These are phyloP conservation scores for Marasmius tenuissimus DNA, from an alignment of 1,284 basidiomycete species.

Conservation along the genomic window DNA sequence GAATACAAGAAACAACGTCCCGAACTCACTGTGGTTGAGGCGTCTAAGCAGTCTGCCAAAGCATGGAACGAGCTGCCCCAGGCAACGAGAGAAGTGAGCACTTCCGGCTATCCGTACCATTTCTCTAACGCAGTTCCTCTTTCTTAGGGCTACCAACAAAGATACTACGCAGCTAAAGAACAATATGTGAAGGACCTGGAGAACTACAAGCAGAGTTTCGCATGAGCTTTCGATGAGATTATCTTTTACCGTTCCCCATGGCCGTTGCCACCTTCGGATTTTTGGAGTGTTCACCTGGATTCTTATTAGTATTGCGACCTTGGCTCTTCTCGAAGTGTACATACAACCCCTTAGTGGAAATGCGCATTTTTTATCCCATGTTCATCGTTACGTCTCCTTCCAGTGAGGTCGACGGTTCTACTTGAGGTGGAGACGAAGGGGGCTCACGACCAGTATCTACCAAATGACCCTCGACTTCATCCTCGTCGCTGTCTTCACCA, in stretches of 20 bases:
- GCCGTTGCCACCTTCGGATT: no score
- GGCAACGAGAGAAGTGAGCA: neutral
- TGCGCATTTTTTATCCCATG: neutral
- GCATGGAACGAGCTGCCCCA: neutral
- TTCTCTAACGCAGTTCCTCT: neutral
- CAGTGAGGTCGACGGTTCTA: no score
- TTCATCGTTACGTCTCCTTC: neutral
- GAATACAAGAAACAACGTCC: neutral
- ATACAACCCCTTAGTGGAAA: neutral
- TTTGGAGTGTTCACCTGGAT: no score
- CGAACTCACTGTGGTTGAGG: neutral
- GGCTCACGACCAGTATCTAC: neutral
- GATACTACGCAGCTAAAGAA: neutral
- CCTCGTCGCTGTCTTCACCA: slow-evolving; percentile 1
- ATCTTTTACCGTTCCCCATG: no score
- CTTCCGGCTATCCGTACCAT: neutral
- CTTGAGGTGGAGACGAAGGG: neutral
- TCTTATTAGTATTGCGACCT: no score
- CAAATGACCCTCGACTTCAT: slow-evolving; percentile 3
- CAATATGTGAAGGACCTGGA: neutral
- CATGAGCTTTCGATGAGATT: neutral
- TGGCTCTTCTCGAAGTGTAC: neutral
- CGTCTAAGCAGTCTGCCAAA: neutral
- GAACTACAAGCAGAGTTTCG: neutral
- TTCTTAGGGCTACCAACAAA: neutral